These are phyloP conservation scores for Termitomyces eurrhizus DNA, from an alignment of 768 basidiomycete genomes.

Conservation along the genomic window DNA sequence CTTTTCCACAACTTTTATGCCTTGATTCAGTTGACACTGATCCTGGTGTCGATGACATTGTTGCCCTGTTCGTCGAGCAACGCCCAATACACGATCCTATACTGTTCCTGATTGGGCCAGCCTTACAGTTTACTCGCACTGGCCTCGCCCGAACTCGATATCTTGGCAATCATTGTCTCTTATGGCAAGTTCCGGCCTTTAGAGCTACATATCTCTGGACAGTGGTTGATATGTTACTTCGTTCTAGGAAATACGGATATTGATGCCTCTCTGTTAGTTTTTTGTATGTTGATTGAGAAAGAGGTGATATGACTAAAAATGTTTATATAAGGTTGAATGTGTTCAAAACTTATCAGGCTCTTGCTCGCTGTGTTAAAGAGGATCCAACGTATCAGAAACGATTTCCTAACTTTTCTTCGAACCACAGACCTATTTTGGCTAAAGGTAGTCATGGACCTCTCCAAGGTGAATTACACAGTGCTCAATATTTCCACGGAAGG, in stretches of 20 bases:
- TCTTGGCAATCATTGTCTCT: slow-evolving; percentile 70
- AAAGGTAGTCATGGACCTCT: slow-evolving; percentile 65
- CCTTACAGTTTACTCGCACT: slow-evolving; percentile 63
- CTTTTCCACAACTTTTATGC: neutral
- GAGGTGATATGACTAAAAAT: neutral
- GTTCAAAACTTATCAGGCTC: slow-evolving; percentile 67
- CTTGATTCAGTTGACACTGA: slow-evolving; percentile 71
- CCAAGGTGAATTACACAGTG: slow-evolving; percentile 66
- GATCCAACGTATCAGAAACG: slow-evolving; percentile 49
- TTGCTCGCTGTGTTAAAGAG: slow-evolving; percentile 53
- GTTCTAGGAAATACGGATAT: slow-evolving; percentile 69
- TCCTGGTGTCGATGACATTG: slow-evolving; percentile 78
- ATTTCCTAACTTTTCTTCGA: slow-evolving; percentile 59
- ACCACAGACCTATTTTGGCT: slow-evolving; percentile 56
- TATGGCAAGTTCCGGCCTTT: slow-evolving; percentile 50
- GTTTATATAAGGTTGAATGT: slow-evolving; percentile 55
- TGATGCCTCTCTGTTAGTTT: slow-evolving; percentile 54
- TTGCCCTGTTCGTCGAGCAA: slow-evolving; percentile 59
- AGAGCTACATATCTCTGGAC: neutral
- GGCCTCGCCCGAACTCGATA: slow-evolving; percentile 79
- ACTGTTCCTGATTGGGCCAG: neutral
- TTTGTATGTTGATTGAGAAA: slow-evolving; percentile 28
- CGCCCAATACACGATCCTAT: neutral
- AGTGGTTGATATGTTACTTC: neutral
- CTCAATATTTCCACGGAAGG: slow-evolving; percentile 86